Percentiles rank a stretch among this genome's conserved stretches.
Conservation (phyloP, 768 basidiomycete genomes). For the Mycena albidolilacea region DNA sequence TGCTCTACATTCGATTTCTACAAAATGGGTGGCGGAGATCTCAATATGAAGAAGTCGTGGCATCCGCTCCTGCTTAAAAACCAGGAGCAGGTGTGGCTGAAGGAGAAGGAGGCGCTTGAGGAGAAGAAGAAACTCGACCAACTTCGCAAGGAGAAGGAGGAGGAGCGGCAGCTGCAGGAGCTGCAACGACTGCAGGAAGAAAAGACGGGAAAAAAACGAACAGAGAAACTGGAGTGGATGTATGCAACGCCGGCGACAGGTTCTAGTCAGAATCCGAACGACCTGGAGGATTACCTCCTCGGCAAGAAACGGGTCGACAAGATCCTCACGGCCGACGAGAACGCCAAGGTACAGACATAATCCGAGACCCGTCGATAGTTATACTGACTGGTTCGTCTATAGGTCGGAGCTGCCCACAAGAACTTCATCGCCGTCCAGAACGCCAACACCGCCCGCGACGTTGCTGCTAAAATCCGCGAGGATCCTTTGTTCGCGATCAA, state of each 20-base stretch:
- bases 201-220: conserved; percentile 93
- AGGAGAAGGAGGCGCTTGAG: conserved; percentile 98
- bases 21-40: conserved; percentile 98
- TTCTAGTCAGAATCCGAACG: conserved; percentile 87
- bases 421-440: conserved; percentile 96
- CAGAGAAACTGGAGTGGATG: conserved; percentile 99
- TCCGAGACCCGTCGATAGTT: conserved; percentile 8
- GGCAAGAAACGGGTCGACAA: conserved; percentile 99
- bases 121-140: conserved; percentile 99
- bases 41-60: conserved; percentile 99
- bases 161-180: conserved; percentile 96
- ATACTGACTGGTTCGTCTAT: conserved; percentile 31
- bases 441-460: conserved; percentile 90
- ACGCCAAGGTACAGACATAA: conserved; percentile 77
- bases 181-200: conserved; percentile 96
- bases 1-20: not conserved
- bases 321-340: conserved; percentile 91
- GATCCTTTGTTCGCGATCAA: conserved; percentile 98
- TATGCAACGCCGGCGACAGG: conserved; percentile 97
- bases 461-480: conserved; percentile 94
- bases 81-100: conserved; percentile 99
- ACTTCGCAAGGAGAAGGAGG: conserved; percentile 97
- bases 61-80: conserved; percentile 98
- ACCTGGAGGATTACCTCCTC: conserved; percentile 95
- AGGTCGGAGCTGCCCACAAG: conserved; percentile 91